Evolutionary conservation across 768 basidiomycete genomes (phyloP), one percentile per base, ranked within the genome.

Genomic region (Filobasidium wieringae): DNA sequence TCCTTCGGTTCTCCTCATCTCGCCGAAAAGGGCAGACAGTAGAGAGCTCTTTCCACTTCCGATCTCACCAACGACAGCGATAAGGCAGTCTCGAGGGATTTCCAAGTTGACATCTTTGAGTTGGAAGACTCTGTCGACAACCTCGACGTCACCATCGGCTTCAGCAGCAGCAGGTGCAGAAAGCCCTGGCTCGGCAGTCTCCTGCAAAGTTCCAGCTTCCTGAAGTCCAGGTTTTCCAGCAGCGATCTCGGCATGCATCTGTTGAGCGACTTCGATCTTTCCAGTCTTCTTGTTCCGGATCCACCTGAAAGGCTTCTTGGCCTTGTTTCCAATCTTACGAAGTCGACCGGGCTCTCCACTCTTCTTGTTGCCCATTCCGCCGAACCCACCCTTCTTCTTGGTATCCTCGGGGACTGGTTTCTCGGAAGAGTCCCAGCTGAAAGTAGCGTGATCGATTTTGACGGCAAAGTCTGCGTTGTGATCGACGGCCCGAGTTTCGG

Each of bases 381-480:
- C 45, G 15, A 47, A 34, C 31, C 55, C 60, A 41, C 66, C 53
- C 54, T 61, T 67, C 33, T 51, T 57, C 57, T 63, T 45, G 36
- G 55, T 45, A 53, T 58, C 60, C 51, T 65, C 69, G 36, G 63
- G 64, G 19, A 62, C 63, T 24, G 68, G 40, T 7, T 73, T 72
- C 0, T 84, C 82, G 0, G 85, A 81, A 4, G 82, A 79, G 65
- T 95, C 91, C 92, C 92, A 96, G 0, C 82, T 82, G 74, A 93
- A 93, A 11, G 82, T 79, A 5, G 82, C 89, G 54, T 79, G 77
- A 49, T 80, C 76, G 43, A 88, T 80, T 56, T 79, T 78, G 53
- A 95, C 66, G 1, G 88, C 92, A 31, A 76, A 72, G n/a, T 81
- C 76, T 29, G 86, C 69, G 14, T 76, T 67, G 0, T 72, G 71